These are phyloP conservation scores for Sarocladiaceae sp. DNA, from an alignment of 2,329 filamentous ascomycete genomes.

Conservation along the genomic window DNA sequence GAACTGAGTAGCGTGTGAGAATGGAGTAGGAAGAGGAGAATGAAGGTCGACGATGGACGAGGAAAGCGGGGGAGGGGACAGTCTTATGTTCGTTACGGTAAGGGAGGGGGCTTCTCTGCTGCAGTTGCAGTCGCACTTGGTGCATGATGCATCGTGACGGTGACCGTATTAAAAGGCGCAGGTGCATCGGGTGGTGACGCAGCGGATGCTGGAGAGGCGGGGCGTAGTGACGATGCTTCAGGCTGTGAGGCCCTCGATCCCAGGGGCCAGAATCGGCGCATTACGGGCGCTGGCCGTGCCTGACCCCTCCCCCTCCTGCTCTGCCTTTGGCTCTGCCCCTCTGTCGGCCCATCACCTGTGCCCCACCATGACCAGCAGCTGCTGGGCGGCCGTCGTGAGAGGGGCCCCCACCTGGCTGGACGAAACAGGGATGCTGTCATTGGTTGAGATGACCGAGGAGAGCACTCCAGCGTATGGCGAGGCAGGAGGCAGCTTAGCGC, in stretches of 20 bases:
- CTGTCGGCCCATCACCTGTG: not conserved
- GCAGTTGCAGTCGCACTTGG: too few species aligned
- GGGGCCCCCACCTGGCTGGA: conserved; percentile 1
- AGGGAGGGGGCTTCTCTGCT: not conserved
- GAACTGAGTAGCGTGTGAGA: too few species aligned
- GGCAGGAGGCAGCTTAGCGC: too few species aligned
- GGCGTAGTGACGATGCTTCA: too few species aligned
- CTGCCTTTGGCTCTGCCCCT: too few species aligned
- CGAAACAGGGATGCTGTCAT: too few species aligned
- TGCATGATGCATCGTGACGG: conserved; percentile 3
- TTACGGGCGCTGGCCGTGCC: conserved; percentile 3
- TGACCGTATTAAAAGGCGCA: conserved; percentile 7
- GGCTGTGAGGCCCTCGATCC: conserved; percentile 6
- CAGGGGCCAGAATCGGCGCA: too few species aligned
- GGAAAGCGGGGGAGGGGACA: conserved; percentile 6
- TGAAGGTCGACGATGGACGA: conserved; percentile 3
- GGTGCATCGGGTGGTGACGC: conserved; percentile 6
- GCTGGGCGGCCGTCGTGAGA: not conserved
- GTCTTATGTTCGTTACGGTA: conserved; percentile 5
- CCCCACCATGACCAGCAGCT: conserved; percentile 2
- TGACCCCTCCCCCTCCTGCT: too few species aligned
- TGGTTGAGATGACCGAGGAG: too few species aligned
- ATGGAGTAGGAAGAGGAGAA: conserved; percentile 3
- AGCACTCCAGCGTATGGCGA: too few species aligned
- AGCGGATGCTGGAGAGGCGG: too few species aligned